These are phyloP conservation scores for Liquidambar formosana DNA, from an alignment of 164 flowering plant genomes.

Conservation along the genomic window DNA sequence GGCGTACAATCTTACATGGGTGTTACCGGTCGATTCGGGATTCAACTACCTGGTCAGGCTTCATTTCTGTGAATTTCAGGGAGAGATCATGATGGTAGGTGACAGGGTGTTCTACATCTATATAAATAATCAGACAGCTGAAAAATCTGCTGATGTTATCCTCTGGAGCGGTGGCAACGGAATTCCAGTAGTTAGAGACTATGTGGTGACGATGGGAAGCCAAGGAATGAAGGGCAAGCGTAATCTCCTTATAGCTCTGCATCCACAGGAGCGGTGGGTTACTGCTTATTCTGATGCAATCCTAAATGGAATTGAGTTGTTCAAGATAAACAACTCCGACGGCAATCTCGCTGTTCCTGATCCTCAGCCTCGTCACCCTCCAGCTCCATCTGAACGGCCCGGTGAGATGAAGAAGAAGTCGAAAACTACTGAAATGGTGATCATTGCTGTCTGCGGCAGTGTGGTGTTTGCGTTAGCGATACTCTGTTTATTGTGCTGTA, in stretches of 20 bases:
- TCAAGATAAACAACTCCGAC: constrained; percentile 32
- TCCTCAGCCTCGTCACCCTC: not conserved
- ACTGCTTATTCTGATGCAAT: constrained; percentile 24
- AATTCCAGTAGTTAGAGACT: constrained; percentile 29
- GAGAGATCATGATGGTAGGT: not conserved
- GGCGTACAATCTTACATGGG: constrained; percentile 36
- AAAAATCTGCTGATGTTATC: constrained; percentile 20
- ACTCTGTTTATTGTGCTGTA: no score
- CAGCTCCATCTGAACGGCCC: not conserved
- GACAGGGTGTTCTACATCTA: constrained; percentile 27
- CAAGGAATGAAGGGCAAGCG: no score
- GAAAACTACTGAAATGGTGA: not conserved
- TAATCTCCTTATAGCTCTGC: constrained; percentile 28
- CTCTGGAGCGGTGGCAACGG: constrained; percentile 18
- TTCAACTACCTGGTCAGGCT: constrained; percentile 40
- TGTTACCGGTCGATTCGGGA: constrained; percentile 32
- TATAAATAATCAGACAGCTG: constrained; percentile 28
- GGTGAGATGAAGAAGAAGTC: not conserved
- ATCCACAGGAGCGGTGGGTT: constrained; percentile 1
- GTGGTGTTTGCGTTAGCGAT: no score
- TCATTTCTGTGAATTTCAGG: constrained; percentile 37
- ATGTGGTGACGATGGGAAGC: constrained; percentile 6
- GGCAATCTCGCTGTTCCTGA: constrained; percentile 27
- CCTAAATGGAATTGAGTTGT: constrained; percentile 56
- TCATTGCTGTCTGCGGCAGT: not conserved